Conservation (phyloP, 108 stramenopile species). For the Skeletonema menzelii region DNA sequence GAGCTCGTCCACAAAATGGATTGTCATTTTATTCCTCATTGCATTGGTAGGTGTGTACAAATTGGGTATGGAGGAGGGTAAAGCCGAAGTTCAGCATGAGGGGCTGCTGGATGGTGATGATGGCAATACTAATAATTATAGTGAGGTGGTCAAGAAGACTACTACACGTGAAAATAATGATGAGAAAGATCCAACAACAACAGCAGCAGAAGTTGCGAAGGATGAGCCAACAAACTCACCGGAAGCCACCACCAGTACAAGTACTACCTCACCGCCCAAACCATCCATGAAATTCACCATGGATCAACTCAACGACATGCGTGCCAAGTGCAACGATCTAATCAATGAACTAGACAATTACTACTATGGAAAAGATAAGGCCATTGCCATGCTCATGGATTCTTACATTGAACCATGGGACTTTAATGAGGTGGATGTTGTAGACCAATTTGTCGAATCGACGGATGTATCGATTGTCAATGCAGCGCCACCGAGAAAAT, state of each 20-base stretch:
- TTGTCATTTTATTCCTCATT: conserved; percentile 4
- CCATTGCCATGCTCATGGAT: conserved; percentile 30
- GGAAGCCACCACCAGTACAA: neutral
- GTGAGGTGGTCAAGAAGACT: neutral
- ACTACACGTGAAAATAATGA: neutral
- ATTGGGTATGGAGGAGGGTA: conserved; percentile 22
- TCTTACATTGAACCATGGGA: conserved; percentile 34
- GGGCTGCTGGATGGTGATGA: no score
- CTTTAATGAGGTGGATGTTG: conserved; percentile 1
- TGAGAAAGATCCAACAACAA: neutral
- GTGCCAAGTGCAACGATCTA: conserved; percentile 19
- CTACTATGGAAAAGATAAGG: conserved; percentile 28
- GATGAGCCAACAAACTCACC: neutral
- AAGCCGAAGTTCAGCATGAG: neutral
- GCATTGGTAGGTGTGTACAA: conserved; percentile 20
- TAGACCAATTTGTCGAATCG: neutral
- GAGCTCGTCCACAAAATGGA: neutral
- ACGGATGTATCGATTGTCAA: neutral
- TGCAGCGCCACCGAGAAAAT: neutral
- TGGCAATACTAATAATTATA: neutral
- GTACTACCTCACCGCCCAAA: neutral
- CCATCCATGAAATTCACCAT: conserved; percentile 17
- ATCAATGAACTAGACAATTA: conserved; percentile 41
- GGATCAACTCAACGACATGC: conserved; percentile 21
- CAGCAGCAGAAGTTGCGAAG: neutral